Evolutionary conservation across 2,329 filamentous ascomycete species (phyloP), one percentile per base, ranked within the genome.

Genomic region (Alternaria rosae): DNA sequence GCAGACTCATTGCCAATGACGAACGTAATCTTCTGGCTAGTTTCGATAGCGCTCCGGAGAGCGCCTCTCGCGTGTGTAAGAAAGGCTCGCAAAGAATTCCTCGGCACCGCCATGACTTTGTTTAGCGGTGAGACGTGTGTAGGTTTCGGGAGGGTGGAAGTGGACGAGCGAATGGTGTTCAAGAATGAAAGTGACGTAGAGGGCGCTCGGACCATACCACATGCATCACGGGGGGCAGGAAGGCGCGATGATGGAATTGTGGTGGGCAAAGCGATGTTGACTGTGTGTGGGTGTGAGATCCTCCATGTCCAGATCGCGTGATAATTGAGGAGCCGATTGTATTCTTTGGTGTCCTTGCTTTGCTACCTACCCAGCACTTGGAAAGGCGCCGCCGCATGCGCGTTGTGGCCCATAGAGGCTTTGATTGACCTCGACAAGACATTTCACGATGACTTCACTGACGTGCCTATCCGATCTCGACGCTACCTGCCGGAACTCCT

Each of bases 1-100:
- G 84, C 84, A 54, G 83, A 85, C 72, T 86, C 84, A 68, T 86
- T 86, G 65, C 84, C 84, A 65, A 86, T 82, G 15, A 86, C 84
- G 61, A 86, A 78, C 5, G 82, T 83, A 28, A 85, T 72, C 25
- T 79, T 80, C 25, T 80, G 75, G 44, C 76, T 76, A 23, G 77
- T 75, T 28, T 77, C 70, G 55, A 82, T 76, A 2, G 81, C 79
- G 48, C 76, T 73, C 20, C 79, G 77, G 11, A 86, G 75, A 26
- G 77, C 75, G 32, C 68, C 69, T 65, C 82, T 85, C 2, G 84
- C 82, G 25, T 81, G 75, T 10, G 75, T 70, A 20, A 86, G 74
- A 64, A 85, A 86, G 13, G 76, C 79, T 54, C 80, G 74, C 17
- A 86, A 65, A 13, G 83, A 83, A 66, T 77, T 82, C 53, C 82